phyloP scores from a whole-genome alignment of 495 filamentous ascomycete species.

The Apodospora peruviana region DNA sequence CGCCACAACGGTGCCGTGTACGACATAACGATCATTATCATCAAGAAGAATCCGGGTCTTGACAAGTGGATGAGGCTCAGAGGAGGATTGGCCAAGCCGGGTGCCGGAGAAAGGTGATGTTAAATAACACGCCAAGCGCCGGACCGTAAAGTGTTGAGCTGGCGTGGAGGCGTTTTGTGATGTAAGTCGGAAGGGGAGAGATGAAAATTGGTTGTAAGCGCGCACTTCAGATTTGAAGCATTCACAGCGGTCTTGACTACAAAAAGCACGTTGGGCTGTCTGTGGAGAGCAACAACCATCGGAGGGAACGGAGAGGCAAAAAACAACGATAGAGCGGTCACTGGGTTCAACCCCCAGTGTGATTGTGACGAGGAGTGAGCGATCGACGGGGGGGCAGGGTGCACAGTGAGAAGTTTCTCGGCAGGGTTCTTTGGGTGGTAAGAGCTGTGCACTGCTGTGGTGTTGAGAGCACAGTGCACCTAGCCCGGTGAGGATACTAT shows the following conservation, averaged over 20 bases:
- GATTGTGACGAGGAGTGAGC: slow-evolving; percentile 9
- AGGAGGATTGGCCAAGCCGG: not conserved
- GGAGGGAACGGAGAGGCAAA: not conserved
- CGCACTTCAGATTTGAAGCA: not conserved
- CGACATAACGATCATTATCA: slow-evolving; percentile 18
- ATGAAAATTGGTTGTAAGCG: not conserved
- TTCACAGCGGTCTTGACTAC: not conserved
- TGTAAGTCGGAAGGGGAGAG: not conserved
- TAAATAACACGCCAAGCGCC: not conserved
- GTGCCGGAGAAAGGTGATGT: not conserved
- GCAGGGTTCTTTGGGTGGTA: no score
- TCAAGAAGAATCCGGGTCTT: not conserved
- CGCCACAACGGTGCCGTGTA: slow-evolving; percentile 14
- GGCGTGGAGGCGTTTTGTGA: not conserved
- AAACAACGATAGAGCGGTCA: slow-evolving; percentile 1
- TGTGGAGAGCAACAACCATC: no score
- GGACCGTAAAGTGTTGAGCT: not conserved
- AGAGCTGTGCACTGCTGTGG: no score
- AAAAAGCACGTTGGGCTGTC: no score
- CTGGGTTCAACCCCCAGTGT: slow-evolving; percentile 9
- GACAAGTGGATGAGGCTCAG: no score
- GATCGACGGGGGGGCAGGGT: slow-evolving; percentile 1
- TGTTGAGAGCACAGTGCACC: no score
- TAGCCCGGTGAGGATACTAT: no score
- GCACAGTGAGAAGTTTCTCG: slow-evolving; percentile 10